A percentile compares a stretch with the other conserved stretches of the same genome.
Conservation (phyloP, 768 basidiomycete genomes). For the Rhodotorula kratochvilovae region DNA sequence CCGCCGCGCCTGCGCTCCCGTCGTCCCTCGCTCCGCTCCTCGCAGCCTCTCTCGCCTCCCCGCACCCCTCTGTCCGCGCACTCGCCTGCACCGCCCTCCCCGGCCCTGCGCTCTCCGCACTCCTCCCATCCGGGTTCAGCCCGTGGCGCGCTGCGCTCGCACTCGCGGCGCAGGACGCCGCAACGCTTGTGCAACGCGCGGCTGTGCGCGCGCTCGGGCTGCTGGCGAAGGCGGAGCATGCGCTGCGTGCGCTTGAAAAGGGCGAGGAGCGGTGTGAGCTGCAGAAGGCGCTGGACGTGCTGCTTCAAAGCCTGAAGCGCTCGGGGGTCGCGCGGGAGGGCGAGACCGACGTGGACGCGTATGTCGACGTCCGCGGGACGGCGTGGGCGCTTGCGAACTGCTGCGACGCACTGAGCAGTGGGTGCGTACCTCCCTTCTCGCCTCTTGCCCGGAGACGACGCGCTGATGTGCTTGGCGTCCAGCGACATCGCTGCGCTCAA, state of each 20-base stretch:
- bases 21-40: neutral
- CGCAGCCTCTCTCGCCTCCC: neutral
- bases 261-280: too few species aligned
- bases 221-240: neutral
- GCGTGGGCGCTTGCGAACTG: constrained; percentile 24
- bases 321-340: neutral
- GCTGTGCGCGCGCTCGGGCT: neutral
- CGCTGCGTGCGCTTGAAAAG: too few species aligned
- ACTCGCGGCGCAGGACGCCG: neutral
- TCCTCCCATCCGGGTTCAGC: too few species aligned
- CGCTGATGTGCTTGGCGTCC: neutral
- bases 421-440: neutral
- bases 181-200: neutral
- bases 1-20: too few species aligned
- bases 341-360: neutral
- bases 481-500: neutral
- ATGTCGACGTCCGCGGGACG: neutral
- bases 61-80: neutral
- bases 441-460: too few species aligned
- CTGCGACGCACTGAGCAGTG: constrained; percentile 2
- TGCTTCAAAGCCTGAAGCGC: neutral
- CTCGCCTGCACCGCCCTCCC: neutral
- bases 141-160: neutral
- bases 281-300: neutral
- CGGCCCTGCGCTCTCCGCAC: neutral